Evolutionary conservation across 306 rosid genomes (phyloP).

Genomic region (Echinosophora koreensis): DNA sequence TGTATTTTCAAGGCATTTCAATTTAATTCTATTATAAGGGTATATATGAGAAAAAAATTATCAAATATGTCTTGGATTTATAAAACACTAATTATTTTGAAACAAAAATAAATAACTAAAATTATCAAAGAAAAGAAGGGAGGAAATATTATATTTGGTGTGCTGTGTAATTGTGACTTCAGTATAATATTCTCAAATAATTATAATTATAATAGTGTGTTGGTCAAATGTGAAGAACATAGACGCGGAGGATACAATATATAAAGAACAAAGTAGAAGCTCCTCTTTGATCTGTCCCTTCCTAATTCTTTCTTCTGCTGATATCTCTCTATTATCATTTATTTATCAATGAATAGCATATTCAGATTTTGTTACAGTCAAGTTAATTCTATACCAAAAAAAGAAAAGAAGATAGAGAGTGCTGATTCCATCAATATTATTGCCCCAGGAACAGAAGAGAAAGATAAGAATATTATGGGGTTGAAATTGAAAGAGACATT

Average conservation of each 20-base stretch:
- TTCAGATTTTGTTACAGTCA: slow-evolving; percentile 26
- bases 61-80: too few species aligned
- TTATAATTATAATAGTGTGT: too few species aligned
- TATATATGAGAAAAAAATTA: too few species aligned
- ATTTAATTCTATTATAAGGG: too few species aligned
- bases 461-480: neutral
- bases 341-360: neutral
- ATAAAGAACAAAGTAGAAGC: neutral
- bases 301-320: neutral
- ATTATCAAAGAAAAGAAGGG: too few species aligned
- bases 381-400: neutral
- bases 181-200: too few species aligned
- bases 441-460: neutral
- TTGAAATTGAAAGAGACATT: slow-evolving; percentile 52
- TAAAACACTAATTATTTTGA: too few species aligned
- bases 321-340: neutral
- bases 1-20: too few species aligned
- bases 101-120: too few species aligned
- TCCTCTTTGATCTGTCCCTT: neutral
- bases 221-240: slow-evolving; percentile 31
- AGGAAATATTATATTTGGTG: too few species aligned
- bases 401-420: slow-evolving; percentile 25
- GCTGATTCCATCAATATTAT: neutral
- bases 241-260: neutral
- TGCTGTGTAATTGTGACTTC: too few species aligned